phyloP scores from a whole-genome alignment of 2,329 filamentous ascomycete species.

The Lachnellula hyalina region DNA sequence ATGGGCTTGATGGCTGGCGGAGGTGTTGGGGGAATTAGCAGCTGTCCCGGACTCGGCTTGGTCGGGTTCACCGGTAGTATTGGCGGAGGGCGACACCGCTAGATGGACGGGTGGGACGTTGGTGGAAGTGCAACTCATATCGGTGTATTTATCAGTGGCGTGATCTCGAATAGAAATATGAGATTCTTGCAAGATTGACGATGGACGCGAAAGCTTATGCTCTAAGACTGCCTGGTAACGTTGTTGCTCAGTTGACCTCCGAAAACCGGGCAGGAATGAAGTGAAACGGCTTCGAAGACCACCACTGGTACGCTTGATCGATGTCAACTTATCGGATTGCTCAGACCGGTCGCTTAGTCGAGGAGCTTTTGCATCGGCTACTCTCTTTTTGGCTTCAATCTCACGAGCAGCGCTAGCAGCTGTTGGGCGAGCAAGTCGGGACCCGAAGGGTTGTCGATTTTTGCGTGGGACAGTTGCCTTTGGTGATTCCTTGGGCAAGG shows the following conservation, averaged over 20 bases:
- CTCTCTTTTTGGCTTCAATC: neutral
- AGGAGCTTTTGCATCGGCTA: neutral
- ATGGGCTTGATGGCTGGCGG: neutral
- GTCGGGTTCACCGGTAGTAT: neutral
- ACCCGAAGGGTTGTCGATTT: neutral
- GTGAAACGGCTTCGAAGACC: neutral
- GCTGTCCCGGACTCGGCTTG: neutral
- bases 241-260: neutral
- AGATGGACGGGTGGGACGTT: neutral
- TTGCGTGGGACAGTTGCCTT: neutral
- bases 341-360: neutral
- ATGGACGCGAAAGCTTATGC: neutral
- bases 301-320: neutral
- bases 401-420: slow-evolving; percentile 8
- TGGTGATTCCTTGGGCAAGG: neutral
- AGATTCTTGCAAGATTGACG: neutral
- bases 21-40: neutral
- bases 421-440: slow-evolving; percentile 11
- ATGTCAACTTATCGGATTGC: neutral
- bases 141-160: neutral
- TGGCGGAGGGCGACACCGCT: neutral
- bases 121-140: neutral
- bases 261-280: neutral
- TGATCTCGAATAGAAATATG: neutral
- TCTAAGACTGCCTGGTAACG: neutral